Evolutionary conservation across 805 yeast genomes (phyloP).

Genomic region (Hagleromyces aurorensis): DNA sequence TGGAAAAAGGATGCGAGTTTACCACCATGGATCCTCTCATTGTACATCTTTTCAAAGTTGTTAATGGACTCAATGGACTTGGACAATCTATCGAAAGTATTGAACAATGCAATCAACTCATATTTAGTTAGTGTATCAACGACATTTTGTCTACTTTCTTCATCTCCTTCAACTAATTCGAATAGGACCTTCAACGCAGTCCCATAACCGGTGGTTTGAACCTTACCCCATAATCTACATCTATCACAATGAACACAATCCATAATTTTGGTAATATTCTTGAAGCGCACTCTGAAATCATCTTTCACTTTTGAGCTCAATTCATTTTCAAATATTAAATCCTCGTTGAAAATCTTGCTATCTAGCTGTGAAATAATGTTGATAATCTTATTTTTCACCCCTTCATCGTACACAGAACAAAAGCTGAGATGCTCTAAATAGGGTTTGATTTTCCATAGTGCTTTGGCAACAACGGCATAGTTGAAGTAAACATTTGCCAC

Average conservation of each 20-base stretch:
- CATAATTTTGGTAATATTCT: constrained; percentile 87
- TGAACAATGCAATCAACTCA: constrained; percentile 83
- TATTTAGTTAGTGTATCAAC: constrained; percentile 60
- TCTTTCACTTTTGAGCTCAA: constrained; percentile 50
- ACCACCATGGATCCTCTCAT: constrained; percentile 24
- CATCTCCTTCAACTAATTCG: constrained; percentile 50
- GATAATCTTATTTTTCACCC: constrained; percentile 38
- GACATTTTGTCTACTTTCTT: constrained; percentile 37
- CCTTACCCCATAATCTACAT: constrained; percentile 96
- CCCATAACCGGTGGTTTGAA: constrained; percentile 96
- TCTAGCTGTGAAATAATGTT: constrained; percentile 33
- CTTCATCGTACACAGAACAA: constrained; percentile 38
- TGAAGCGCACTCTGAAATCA: constrained; percentile 79
- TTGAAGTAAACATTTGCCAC: constrained; percentile 85
- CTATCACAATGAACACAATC: constrained; percentile 98
- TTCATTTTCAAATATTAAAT: constrained; percentile 41
- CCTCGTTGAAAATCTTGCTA: constrained; percentile 42
- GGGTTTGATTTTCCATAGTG: constrained; percentile 60
- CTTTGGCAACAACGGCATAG: constrained; percentile 77
- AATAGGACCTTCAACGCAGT: constrained; percentile 88
- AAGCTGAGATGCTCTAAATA: constrained; percentile 45
- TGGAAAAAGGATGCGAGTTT: constrained; percentile 22
- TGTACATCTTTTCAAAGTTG: constrained; percentile 55
- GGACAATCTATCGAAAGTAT: constrained; percentile 87
- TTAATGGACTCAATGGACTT: constrained; percentile 72